Percentiles rank a stretch among this genome's conserved stretches.
These are phyloP conservation scores for Nicotiana knightiana DNA, from an alignment of 257 asterid genomes.

Conservation along the genomic window DNA sequence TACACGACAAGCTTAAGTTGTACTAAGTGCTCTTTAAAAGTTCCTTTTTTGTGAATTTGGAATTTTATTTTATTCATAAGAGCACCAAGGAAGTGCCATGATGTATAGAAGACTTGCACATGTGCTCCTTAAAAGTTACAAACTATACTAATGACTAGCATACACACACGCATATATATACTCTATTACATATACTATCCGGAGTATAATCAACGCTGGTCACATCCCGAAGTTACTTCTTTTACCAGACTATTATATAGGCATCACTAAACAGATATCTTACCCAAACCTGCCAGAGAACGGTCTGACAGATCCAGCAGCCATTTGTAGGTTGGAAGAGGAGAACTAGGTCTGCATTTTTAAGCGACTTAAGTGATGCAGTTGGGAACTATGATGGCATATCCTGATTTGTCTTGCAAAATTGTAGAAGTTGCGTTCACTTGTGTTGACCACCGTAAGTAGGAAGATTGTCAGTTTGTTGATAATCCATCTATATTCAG, in stretches of 20 bases:
- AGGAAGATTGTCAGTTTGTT: not conserved
- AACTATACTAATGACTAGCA: not conserved
- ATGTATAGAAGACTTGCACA: not conserved
- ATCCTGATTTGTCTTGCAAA: not conserved
- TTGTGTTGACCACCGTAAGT: not conserved
- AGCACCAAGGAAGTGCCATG: not conserved
- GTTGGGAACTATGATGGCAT: not conserved
- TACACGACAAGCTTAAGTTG: not conserved
- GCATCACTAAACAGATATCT: not conserved
- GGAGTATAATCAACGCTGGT: not conserved
- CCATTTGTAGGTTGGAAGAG: not conserved
- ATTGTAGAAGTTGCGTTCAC: not conserved
- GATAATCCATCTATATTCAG: not conserved
- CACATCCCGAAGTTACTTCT: not conserved
- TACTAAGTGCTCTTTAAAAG: not conserved
- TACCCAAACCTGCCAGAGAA: not conserved
- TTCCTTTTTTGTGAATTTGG: not conserved
- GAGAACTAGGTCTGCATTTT: not conserved
- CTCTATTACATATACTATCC: not conserved
- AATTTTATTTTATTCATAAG: not conserved
- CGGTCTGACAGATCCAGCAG: not conserved
- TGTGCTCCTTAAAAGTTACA: not conserved
- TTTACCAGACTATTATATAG: not conserved
- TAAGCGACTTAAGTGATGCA: not conserved
- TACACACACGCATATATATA: not conserved